A percentile compares a stretch with the other conserved stretches of the same genome.
Conservation (phyloP, 371 early-diverging fungal genomes). For the Rhizopus microsporus region DNA sequence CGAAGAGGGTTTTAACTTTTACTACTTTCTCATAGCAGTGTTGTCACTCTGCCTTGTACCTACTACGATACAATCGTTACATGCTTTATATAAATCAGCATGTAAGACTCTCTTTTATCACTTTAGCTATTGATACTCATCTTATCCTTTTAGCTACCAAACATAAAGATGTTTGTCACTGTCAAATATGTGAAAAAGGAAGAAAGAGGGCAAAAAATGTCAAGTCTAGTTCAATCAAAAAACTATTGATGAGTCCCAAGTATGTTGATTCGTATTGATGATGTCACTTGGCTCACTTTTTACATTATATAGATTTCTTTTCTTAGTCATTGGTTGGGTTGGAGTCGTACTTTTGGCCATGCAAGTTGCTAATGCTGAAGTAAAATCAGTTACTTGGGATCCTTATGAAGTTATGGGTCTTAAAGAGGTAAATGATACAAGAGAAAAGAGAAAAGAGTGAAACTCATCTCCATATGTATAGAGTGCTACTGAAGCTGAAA, state of each 20-base stretch:
- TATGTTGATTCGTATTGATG: constrained; percentile 6
- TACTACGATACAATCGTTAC: constrained; percentile 58
- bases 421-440: constrained; percentile 52
- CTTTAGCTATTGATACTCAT: neutral
- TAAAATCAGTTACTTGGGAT: constrained; percentile 81
- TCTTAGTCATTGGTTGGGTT: constrained; percentile 76
- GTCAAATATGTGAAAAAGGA: constrained; percentile 26
- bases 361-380: constrained; percentile 71
- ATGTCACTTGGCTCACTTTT: neutral
- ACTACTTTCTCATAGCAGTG: constrained; percentile 87
- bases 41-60: constrained; percentile 83
- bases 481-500: constrained; percentile 57
- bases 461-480: constrained; percentile 18
- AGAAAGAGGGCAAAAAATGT: constrained; percentile 19
- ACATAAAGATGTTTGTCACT: constrained; percentile 20
- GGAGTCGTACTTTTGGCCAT: constrained; percentile 76
- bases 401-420: constrained; percentile 91
- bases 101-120: constrained; percentile 36
- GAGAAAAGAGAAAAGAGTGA: neutral
- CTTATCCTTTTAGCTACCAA: constrained; percentile 9
- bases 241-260: constrained; percentile 30
- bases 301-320: constrained; percentile 41
- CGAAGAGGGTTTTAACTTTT: constrained; percentile 92
- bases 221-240: constrained; percentile 18
- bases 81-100: constrained; percentile 44